These are phyloP conservation scores for sorghum (Sorghum bicolor) DNA, from an alignment of 176 grass and related monocot species.

Conservation along the genomic window Sorghum_bicolor_NCBIv3 NC_012873.2:55579001-55579500, in stretches of 20 bases:
- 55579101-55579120: slow-evolving; percentile 21
- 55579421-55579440: slow-evolving; percentile 62
- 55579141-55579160: slow-evolving; percentile 53
- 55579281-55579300: slow-evolving; percentile 45
- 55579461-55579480: slow-evolving; percentile 56
- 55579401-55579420: slow-evolving; percentile 58
- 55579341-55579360: slow-evolving; percentile 48
- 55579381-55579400: slow-evolving; percentile 59
- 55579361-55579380: slow-evolving; percentile 52
- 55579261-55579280: slow-evolving; percentile 58
- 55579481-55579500: slow-evolving; percentile 48
- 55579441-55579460: slow-evolving; percentile 49
- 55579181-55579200: slow-evolving; percentile 63
- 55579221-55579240: slow-evolving; percentile 38
- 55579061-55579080: neutral
- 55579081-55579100: slow-evolving; percentile 17
- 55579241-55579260: slow-evolving; percentile 48
- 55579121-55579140: slow-evolving; percentile 4
- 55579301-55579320: slow-evolving; percentile 55
- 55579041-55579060: neutral
- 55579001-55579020: neutral
- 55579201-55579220: slow-evolving; percentile 35
- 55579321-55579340: slow-evolving; percentile 57
- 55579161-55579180: slow-evolving; percentile 48
- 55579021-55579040: neutral